Evolutionary conservation across 2,329 filamentous ascomycete species (phyloP).

Genomic region (Penicillium oxalicum): DNA sequence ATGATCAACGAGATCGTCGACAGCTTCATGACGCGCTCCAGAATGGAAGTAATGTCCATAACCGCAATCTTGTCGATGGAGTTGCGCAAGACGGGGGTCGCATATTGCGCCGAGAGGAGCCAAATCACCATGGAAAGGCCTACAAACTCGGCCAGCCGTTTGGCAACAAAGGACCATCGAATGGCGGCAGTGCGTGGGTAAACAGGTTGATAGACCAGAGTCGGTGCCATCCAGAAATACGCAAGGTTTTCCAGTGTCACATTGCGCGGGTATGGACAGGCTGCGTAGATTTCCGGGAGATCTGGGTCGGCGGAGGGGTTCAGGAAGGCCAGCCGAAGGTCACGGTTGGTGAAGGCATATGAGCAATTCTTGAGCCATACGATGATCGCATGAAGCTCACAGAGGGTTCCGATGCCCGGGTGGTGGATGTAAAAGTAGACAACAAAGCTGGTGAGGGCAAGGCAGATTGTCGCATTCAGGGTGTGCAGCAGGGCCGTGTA

Average conservation of each 20-base stretch:
- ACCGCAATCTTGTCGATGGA: conserved; percentile 80
- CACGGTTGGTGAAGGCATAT: conserved; percentile 93
- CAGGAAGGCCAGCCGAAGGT: conserved; percentile 83
- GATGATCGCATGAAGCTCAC: conserved; percentile 85
- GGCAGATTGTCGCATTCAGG: conserved; percentile 74
- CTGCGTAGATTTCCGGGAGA: conserved; percentile 72
- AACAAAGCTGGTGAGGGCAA: conserved; percentile 72
- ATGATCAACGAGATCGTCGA: conserved; percentile 93
- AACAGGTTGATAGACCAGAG: conserved; percentile 91
- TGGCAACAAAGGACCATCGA: conserved; percentile 80
- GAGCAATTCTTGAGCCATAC: conserved; percentile 95
- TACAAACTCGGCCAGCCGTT: conserved; percentile 71
- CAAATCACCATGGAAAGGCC: conserved; percentile 85
- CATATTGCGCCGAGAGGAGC: conserved; percentile 92
- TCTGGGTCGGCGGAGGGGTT: conserved; percentile 64
- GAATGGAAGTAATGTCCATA: conserved; percentile 71
- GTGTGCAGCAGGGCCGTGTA: conserved; percentile 74
- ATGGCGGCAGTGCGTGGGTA: conserved; percentile 80
- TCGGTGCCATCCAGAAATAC: conserved; percentile 98
- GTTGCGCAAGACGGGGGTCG: conserved; percentile 80
- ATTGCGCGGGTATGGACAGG: conserved; percentile 84
- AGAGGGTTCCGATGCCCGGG: conserved; percentile 84
- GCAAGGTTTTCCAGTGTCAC: conserved; percentile 80
- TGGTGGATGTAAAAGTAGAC: conserved; percentile 92
- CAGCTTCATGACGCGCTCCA: conserved; percentile 88